phyloP scores from a whole-genome alignment of 164 flowering plant species.

The Euptelea pleiosperma region DNA sequence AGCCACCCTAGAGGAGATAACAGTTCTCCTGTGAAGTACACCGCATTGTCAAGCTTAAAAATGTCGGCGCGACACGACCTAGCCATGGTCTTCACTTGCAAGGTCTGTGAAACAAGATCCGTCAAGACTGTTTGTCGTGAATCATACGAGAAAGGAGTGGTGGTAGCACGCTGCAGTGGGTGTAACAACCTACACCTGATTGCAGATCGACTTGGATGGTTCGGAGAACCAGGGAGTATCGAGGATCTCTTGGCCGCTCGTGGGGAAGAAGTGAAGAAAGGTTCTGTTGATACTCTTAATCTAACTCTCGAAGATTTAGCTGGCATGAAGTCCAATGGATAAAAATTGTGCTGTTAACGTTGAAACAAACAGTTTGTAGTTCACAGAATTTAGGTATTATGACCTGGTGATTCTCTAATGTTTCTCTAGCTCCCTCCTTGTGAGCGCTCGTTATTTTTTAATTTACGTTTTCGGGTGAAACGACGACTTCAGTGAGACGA shows the following conservation, averaged over 20 bases:
- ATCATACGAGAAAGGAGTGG: conserved; percentile 93
- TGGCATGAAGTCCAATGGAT: too few species aligned
- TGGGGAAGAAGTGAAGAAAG: conserved; percentile 81
- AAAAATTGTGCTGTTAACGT: too few species aligned
- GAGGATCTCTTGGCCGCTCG: conserved; percentile 85
- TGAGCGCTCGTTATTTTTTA: too few species aligned
- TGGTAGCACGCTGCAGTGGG: conserved; percentile 77
- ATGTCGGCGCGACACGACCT: conserved; percentile 68
- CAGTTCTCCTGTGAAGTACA: conserved; percentile 22
- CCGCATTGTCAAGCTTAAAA: conserved; percentile 52
- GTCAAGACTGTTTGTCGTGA: conserved; percentile 70
- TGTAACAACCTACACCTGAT: conserved; percentile 82
- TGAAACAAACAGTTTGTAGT: too few species aligned
- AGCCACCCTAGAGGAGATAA: conserved; percentile 2
- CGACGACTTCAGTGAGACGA: too few species aligned
- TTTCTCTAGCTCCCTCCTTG: too few species aligned
- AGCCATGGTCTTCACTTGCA: conserved; percentile 89
- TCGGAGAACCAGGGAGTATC: conserved; percentile 81
- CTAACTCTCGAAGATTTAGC: conserved; percentile 79
- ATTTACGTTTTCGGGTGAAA: too few species aligned
- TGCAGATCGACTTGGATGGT: conserved; percentile 90
- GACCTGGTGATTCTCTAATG: too few species aligned
- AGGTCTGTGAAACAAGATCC: conserved; percentile 84
- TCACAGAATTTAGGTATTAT: too few species aligned
- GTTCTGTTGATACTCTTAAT: conserved; percentile 57